Evolutionary conservation across 169 alveolate genomes (phyloP), one percentile per base, ranked within the genome.

Genomic region (Prorocentrum cordatum): DNA sequence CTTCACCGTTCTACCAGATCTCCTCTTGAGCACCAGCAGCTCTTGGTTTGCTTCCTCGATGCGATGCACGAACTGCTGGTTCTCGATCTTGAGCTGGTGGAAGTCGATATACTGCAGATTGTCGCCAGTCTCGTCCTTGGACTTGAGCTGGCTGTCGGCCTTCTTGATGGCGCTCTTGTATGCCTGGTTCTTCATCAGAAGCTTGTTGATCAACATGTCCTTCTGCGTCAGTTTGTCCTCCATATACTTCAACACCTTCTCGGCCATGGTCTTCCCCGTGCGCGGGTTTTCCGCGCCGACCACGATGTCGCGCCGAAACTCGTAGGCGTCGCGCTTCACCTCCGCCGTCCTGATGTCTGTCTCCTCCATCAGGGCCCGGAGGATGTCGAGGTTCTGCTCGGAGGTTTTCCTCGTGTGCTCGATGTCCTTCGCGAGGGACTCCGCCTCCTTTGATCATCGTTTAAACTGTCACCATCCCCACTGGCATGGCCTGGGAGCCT

Each of bases 31-130:
- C 7, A 77, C 72, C 14, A 95, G 86, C 35, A 95, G 92, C 83
- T 95, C 95, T 62, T 93, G 92, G 84, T 96, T 96, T n/a, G 96
- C 94, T 39, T 95, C 97, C 91, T 95, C 98, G 42, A 96, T 94
- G 73, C 94, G 96, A 47, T 92, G 94, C 3, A 95, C 98, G 77
- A 95, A 95, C 90, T 95, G 96, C 83, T 95, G 94, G 86, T 96
- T 96, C 66, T 96, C 98, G 31, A 96, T 96, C 91, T 96, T 94
- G 73, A 96, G 92, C 92, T 96, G 95, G 92, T 96, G 97, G 73
- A 96, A 95, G 92, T 96, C 98, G 3, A 82, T 82, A 80, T 82
- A 82, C 35, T 82, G 91, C 91, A 82, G 35, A 35, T 82, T 80
- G 24, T 82, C 91, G n/a, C 91, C 91, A 0, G 91, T 82, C 47